A percentile compares a stretch with the other conserved stretches of the same genome.
phyloP scores from a whole-genome alignment of 176 grass and related monocot genomes.

The Saccharum spontaneum region DNA sequence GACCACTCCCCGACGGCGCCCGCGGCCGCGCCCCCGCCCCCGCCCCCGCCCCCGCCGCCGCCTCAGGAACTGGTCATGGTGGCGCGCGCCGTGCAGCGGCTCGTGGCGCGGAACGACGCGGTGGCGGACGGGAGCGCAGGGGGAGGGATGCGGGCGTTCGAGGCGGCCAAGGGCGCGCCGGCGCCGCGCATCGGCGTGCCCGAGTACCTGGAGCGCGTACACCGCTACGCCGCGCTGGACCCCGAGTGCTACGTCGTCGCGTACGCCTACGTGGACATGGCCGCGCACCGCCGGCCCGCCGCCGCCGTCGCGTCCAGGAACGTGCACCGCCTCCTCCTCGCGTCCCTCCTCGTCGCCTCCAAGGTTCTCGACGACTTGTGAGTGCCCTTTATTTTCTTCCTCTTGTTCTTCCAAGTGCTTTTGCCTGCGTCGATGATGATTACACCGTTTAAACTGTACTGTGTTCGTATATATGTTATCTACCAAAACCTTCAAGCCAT shows the following conservation, averaged over 20 bases:
- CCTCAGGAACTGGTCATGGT: conserved; percentile 54
- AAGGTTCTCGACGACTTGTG: conserved; percentile 94
- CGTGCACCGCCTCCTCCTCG: conserved; percentile 81
- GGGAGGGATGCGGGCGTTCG: conserved; percentile 55
- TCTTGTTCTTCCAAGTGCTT: background rate
- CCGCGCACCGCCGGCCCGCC: conserved; percentile 60
- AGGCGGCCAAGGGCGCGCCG: conserved; percentile 31
- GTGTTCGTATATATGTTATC: background rate
- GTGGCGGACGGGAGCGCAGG: background rate
- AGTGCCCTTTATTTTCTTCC: background rate
- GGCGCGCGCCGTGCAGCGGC: conserved; percentile 57
- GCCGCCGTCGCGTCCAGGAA: conserved; percentile 61
- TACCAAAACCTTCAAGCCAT: no score
- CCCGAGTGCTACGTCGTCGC: conserved; percentile 75
- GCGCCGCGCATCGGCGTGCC: conserved; percentile 63
- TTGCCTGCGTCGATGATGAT: background rate
- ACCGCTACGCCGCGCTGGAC: conserved; percentile 64
- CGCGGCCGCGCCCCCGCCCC: no score
- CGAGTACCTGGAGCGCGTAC: conserved; percentile 88
- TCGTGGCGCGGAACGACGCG: conserved; percentile 75
- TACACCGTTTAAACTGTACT: background rate
- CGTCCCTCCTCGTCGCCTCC: conserved; percentile 80
- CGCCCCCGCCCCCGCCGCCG: no score
- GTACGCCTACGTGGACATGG: conserved; percentile 72
- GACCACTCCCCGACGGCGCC: background rate